A percentile compares a stretch with the other conserved stretches of the same genome.
phyloP scores from a whole-genome alignment of 345 rosid genomes.

The Brassica nigra region DNA sequence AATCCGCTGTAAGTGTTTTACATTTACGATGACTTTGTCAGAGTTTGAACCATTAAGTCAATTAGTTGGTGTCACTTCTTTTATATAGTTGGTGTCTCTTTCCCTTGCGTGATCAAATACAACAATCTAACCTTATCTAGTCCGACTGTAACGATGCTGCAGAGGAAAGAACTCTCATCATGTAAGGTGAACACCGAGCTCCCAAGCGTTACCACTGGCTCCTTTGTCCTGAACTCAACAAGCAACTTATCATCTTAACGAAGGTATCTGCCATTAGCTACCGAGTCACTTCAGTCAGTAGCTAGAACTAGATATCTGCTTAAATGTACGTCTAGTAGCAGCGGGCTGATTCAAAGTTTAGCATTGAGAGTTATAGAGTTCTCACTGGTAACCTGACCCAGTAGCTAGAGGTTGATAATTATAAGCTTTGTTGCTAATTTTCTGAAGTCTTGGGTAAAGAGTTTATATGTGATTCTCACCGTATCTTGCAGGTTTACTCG shows the following conservation, averaged over 20 bases:
- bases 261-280: conserved; percentile 10
- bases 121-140: conserved; percentile 38
- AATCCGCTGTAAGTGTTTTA: conserved; percentile 69
- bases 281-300: conserved; percentile 26
- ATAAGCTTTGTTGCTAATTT: not conserved
- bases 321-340: not conserved
- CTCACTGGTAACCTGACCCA: not conserved
- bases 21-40: conserved; percentile 18
- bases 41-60: conserved; percentile 5
- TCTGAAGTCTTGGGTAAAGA: conserved; percentile 6
- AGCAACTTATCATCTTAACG: conserved; percentile 47
- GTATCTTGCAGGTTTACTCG: conserved; percentile 32
- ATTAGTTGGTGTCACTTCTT: not conserved
- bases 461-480: conserved; percentile 21
- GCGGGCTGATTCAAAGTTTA: not conserved
- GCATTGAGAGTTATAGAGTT: not conserved
- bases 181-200: conserved; percentile 44
- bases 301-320: not conserved
- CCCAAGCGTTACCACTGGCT: conserved; percentile 41
- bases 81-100: not conserved
- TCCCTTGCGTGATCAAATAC: conserved; percentile 8
- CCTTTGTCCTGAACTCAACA: conserved; percentile 43
- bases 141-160: conserved; percentile 46
- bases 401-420: not conserved
- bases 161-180: conserved; percentile 57